A percentile compares a stretch with the other conserved stretches of the same genome.
These are phyloP conservation scores for Musa beccarii DNA, from an alignment of 176 grass and related monocot species.

Conservation along the genomic window DNA sequence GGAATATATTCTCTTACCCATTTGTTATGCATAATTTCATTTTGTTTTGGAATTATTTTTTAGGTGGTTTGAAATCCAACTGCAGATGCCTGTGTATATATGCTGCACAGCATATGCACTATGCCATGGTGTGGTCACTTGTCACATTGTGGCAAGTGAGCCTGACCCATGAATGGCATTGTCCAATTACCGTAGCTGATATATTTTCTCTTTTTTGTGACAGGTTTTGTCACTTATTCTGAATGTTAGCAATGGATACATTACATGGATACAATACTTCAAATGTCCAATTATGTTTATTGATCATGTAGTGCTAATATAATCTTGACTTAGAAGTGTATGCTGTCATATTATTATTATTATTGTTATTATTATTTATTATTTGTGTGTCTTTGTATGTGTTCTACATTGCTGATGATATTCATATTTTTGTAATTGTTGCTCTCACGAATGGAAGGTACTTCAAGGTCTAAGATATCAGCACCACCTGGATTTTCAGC, in stretches of 20 bases:
- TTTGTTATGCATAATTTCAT: too few species aligned
- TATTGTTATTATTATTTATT: background rate
- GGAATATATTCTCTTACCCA: too few species aligned
- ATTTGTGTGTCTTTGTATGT: background rate
- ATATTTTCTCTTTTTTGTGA: background rate
- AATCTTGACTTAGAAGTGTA: background rate
- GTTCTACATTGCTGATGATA: background rate
- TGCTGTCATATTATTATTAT: background rate
- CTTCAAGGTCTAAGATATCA: conserved; percentile 39
- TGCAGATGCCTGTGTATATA: too few species aligned
- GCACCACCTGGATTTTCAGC: conserved; percentile 30
- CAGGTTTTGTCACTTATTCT: background rate
- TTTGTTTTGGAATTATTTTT: too few species aligned
- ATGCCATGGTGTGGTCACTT: background rate
- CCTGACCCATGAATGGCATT: background rate
- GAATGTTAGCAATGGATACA: background rate
- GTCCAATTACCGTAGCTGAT: background rate
- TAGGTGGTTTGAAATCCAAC: too few species aligned
- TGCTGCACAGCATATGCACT: too few species aligned
- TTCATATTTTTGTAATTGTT: conserved; percentile 1
- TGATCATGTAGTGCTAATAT: background rate
- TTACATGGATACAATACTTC: background rate
- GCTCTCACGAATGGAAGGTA: conserved; percentile 16
- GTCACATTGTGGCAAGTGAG: background rate
- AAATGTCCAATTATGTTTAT: background rate